Percentiles rank a stretch among this genome's conserved stretches.
These are phyloP conservation scores for Dissophora ornata DNA, from an alignment of 192 early-diverging fungal species.

Conservation along the genomic window DNA sequence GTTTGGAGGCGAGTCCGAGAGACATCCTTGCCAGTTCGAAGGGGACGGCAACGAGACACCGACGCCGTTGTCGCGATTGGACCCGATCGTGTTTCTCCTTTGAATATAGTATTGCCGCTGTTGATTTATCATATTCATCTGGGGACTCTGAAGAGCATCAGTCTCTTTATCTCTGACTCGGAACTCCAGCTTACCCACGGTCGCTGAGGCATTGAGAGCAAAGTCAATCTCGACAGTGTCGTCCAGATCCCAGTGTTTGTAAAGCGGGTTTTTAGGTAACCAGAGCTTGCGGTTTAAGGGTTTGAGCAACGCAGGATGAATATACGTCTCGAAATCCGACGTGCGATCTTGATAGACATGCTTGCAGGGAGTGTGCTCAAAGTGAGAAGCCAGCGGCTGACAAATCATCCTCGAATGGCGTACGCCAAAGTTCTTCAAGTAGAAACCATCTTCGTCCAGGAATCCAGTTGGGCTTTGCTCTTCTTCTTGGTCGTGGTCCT, in stretches of 20 bases:
- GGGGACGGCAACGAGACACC: conserved; percentile 20
- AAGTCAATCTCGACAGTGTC: conserved; percentile 56
- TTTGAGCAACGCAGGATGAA: conserved; percentile 59
- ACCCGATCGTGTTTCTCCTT: conserved; percentile 21
- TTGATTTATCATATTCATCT: background rate
- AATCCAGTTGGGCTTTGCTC: conserved; percentile 4
- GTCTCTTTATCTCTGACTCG: conserved; percentile 25
- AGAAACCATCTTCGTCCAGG: conserved; percentile 36
- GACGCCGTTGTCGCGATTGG: conserved; percentile 19
- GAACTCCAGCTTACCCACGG: conserved; percentile 17
- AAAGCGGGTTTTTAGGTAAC: conserved; percentile 56
- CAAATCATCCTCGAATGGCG: conserved; percentile 4
- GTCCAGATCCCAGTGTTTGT: conserved; percentile 49
- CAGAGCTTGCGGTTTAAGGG: conserved; percentile 56
- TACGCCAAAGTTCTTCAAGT: conserved; percentile 22
- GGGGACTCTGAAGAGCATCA: conserved; percentile 5
- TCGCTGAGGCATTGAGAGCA: conserved; percentile 39
- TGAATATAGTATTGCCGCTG: background rate
- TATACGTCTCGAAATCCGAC: conserved; percentile 59
- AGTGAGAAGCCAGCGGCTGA: conserved; percentile 21
- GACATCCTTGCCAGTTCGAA: conserved; percentile 32
- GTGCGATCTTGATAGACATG: conserved; percentile 49
- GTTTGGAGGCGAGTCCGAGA: conserved; percentile 14
- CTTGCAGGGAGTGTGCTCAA: conserved; percentile 30
- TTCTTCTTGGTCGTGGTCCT: background rate